Base-by-base conservation (phyloP, 495 filamentous ascomycete species). In the Talaromyces borbonicus region DNA sequence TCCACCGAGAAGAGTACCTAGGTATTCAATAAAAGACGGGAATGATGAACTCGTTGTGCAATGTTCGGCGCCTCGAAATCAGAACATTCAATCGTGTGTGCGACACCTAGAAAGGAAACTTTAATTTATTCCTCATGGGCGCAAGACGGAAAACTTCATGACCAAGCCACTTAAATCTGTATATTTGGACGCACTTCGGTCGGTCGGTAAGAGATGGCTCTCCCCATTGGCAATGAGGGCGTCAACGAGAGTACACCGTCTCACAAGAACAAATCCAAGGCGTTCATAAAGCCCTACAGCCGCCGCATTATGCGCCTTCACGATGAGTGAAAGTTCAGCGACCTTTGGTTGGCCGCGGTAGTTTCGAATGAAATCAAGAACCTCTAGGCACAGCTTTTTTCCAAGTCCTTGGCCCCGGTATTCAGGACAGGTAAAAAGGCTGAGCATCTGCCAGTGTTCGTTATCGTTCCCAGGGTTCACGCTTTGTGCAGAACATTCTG, bases 391-490 rank as follows among this genome's bases (percentile, higher is more conserved):
- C 6, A 68, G 46, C 29, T 51, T 57, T n/a, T 52, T 55, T 0
- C 57, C 65, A 18, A 68, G 49, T 6, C 65, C 62, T 18, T 49
- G 39, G 9, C 62, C 59, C 0, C 61, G 61, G 43, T 66, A 55
- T 2, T 50, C 49, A 3, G 62, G 56, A 18, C 53, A 51, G 0
- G 52, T 62, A 37, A 59, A 68, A 14, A 68, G 30, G 22, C 60
- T 60, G 1, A 63, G 55, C 59, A 66, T 63, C 14, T 68, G 62
- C 61, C 65, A 68, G 31, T 47, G 49, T 22, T 56, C 57, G 39
- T 62, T 56, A 9, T 48, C 50, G 2, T 52, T 45, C 7, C 61
- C 63, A 2, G 39, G 23, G 5, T 31, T 36, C 2, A 33, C 45
- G 9, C 7, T 37, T 26, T 31, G 30, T 20, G 59, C 54, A 0